Evolutionary conservation across 345 rosid genomes (phyloP).

Genomic region (Eucalyptus sideroxylon): DNA sequence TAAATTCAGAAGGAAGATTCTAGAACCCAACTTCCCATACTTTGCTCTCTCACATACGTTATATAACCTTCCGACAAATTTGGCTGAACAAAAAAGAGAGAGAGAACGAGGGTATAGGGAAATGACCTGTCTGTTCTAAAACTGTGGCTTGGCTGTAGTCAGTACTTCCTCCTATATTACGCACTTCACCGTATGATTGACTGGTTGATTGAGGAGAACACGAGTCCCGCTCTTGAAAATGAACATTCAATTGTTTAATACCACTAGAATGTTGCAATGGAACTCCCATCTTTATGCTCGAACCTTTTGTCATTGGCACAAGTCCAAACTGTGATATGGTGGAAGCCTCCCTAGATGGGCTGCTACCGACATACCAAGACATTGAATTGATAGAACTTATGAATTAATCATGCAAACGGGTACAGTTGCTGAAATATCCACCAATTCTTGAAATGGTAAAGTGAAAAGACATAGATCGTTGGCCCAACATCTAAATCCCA

Average conservation of each 20-base stretch:
- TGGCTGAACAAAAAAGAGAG: neutral
- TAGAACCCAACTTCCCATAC: neutral
- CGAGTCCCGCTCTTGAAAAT: slow-evolving; percentile 54
- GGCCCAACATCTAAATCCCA: slow-evolving; percentile 10
- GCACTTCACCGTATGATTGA: slow-evolving; percentile 56
- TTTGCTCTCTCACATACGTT: neutral
- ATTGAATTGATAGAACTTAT: slow-evolving; percentile 1
- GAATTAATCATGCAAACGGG: neutral
- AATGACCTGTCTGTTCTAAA: slow-evolving; percentile 16
- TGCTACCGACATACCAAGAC: slow-evolving; percentile 15
- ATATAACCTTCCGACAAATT: neutral
- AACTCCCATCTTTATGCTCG: slow-evolving; percentile 39
- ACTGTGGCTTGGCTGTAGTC: slow-evolving; percentile 4
- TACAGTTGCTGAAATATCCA: neutral
- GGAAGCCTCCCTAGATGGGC: slow-evolving; percentile 31
- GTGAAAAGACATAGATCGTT: neutral
- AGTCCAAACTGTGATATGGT: slow-evolving; percentile 2
- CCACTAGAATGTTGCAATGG: slow-evolving; percentile 13
- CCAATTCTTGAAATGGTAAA: neutral
- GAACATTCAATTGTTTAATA: slow-evolving; percentile 32
- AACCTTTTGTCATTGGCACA: slow-evolving; percentile 8
- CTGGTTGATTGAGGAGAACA: slow-evolving; percentile 63
- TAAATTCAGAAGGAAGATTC: neutral
- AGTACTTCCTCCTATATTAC: slow-evolving; percentile 14
- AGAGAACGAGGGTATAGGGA: neutral